Conservation (phyloP, 176 grass and related monocot genomes). For the Rhynchospora pubera region DNA sequence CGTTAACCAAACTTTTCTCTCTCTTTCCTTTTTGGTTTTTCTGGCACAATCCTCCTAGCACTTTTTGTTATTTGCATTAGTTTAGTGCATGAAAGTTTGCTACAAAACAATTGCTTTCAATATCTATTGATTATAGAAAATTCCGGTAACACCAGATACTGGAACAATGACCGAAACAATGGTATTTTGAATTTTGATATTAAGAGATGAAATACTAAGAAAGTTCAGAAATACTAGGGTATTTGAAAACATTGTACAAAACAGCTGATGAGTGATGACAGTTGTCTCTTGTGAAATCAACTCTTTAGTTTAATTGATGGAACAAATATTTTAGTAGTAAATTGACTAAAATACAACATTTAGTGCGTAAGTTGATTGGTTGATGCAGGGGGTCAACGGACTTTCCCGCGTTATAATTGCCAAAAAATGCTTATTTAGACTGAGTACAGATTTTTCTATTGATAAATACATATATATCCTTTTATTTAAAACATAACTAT, state of each 20-base stretch:
- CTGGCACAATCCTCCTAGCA: neutral
- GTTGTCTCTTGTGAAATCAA: neutral
- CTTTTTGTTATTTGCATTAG: neutral
- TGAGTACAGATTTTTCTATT: neutral
- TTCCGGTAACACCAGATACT: too few relatives aligned
- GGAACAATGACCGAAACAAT: too few relatives aligned
- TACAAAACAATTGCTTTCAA: neutral
- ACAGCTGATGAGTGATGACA: neutral
- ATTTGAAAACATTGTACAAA: too few relatives aligned
- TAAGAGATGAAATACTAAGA: too few relatives aligned
- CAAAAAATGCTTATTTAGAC: neutral
- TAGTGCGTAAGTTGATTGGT: neutral
- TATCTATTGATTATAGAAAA: too few relatives aligned
- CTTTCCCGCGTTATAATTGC: neutral
- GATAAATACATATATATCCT: neutral
- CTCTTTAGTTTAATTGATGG: neutral
- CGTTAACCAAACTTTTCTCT: neutral
- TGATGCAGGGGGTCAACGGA: neutral
- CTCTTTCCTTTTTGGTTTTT: neutral
- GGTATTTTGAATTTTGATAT: too few relatives aligned
- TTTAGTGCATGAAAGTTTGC: neutral
- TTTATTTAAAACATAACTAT: neutral
- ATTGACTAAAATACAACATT: neutral
- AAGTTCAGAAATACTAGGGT: too few relatives aligned
- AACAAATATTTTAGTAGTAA: neutral